Evolutionary conservation across 176 grass and related monocot species (phyloP), one percentile per base, ranked within the genome.

Genomic region (Dactylis glomerata): DNA sequence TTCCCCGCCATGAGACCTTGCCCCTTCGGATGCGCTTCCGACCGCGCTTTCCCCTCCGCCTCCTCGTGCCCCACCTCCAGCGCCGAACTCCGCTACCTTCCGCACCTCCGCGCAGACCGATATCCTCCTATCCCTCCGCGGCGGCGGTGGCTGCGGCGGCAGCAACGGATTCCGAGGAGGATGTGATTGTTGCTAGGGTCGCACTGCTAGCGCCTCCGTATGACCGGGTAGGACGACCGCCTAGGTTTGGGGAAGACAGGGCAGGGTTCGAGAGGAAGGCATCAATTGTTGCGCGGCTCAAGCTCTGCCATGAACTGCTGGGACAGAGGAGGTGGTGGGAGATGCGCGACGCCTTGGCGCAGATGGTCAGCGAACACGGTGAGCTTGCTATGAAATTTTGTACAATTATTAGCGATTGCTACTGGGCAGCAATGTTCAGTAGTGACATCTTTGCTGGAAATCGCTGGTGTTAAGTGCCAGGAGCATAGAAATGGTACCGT

Each of bases 331-430:
- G 87, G 79, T 93, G 92, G 85, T 73, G n/a, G 51, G 89, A 92
- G 80, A 92, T 92, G 83, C 83, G 87, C 31, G 56, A 58, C 2
- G 20, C 19, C 76, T 78, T 98, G 85, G 82, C 42, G 22, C 50
- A 92, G 75, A 73, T 95, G 52, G 82, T 92, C 61, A 76, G 32
- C n/a, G 80, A 90, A 26, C 75, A 92, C 93, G 92, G 95, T 93
- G 86, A 79, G 80, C 37, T 5, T 50, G 16, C 56, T 47, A 19
- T 42, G 4, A 36, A 5, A 28, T 27, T 78, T 30, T 5, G 33
- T 45, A 17, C 63, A 45, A 5, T 30, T 72, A 38, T 32, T 83
- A 71, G 55, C 7, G 5, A 33, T 40, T 54, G 5, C 34, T 45
- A 16, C 51, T 72, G 8, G 3, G 34, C 70, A 45, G 14, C 3